Conservation (phyloP, 805 yeast genomes). For the Myxozyma melibiosi region DNA sequence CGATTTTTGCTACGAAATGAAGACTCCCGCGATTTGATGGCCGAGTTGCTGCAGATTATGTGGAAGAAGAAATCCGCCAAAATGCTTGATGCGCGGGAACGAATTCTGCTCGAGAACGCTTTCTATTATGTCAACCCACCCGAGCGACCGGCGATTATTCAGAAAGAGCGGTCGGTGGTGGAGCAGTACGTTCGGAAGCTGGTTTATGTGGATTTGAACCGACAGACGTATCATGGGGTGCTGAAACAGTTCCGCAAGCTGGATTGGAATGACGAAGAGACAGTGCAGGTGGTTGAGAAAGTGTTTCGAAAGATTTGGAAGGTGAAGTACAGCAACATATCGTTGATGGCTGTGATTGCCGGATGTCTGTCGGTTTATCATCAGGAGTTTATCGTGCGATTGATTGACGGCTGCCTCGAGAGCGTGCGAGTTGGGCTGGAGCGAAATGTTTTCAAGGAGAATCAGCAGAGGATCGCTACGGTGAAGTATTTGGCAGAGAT, state of each 20-base stretch:
- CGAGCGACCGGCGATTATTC: slow-evolving; percentile 44
- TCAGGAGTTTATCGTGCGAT: slow-evolving; percentile 47
- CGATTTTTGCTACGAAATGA: slow-evolving; percentile 59
- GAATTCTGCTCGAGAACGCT: slow-evolving; percentile 58
- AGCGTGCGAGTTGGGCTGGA: slow-evolving; percentile 68
- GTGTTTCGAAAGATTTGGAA: slow-evolving; percentile 63
- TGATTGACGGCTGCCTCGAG: slow-evolving; percentile 68
- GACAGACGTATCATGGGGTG: slow-evolving; percentile 44
- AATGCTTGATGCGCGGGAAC: slow-evolving; percentile 55
- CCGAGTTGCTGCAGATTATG: slow-evolving; percentile 61
- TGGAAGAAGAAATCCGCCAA: slow-evolving; percentile 52
- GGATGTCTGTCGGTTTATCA: slow-evolving; percentile 43
- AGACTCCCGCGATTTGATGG: slow-evolving; percentile 61
- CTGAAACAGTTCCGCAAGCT: slow-evolving; percentile 48
- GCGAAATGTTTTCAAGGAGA: slow-evolving; percentile 57
- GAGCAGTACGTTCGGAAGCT: slow-evolving; percentile 53
- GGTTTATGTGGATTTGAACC: slow-evolving; percentile 54
- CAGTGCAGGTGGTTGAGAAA: slow-evolving; percentile 43
- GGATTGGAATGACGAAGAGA: slow-evolving; percentile 50
- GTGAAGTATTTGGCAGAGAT: slow-evolving; percentile 63
- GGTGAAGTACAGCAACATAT: slow-evolving; percentile 59
- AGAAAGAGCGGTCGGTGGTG: slow-evolving; percentile 36
- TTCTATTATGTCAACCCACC: slow-evolving; percentile 43
- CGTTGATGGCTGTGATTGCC: slow-evolving; percentile 53
- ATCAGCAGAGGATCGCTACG: slow-evolving; percentile 64